Conservation (phyloP, 1,284 basidiomycete species). For the Ceratobasidium sp. region DNA sequence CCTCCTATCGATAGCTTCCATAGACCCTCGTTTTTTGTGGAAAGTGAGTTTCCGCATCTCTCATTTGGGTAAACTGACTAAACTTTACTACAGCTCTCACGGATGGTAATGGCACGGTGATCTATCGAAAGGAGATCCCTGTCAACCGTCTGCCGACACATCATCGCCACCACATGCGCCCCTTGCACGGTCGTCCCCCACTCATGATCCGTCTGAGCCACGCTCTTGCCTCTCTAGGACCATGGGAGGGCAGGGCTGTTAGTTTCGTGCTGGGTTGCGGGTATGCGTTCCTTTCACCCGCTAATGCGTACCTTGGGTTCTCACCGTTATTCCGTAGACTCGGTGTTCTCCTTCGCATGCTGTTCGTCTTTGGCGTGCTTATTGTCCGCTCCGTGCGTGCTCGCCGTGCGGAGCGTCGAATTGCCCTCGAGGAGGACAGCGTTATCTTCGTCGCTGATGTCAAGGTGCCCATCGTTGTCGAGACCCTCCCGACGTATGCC, state of each 20-base stretch:
- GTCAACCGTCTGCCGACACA: slow-evolving; percentile 46
- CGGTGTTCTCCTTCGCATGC: slow-evolving; percentile 78
- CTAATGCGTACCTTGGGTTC: slow-evolving; percentile 15
- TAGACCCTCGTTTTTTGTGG: not conserved
- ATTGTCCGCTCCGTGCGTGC: slow-evolving; percentile 67
- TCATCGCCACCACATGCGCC: slow-evolving; percentile 48
- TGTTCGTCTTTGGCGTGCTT: slow-evolving; percentile 74
- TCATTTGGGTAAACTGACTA: slow-evolving; percentile 28
- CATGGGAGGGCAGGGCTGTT: slow-evolving; percentile 80
- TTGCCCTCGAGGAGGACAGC: slow-evolving; percentile 20
- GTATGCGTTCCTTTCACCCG: slow-evolving; percentile 55
- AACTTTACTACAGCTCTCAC: not conserved
- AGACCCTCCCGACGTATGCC: slow-evolving; percentile 24
- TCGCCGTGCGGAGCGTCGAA: slow-evolving; percentile 55
- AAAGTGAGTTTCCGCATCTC: slow-evolving; percentile 24
- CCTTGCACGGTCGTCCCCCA: slow-evolving; percentile 48
- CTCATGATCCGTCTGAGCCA: slow-evolving; percentile 70
- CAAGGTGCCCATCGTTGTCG: slow-evolving; percentile 29
- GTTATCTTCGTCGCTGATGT: slow-evolving; percentile 29
- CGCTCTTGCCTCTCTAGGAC: slow-evolving; percentile 74
- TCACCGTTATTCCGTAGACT: slow-evolving; percentile 64
- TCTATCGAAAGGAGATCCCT: not conserved
- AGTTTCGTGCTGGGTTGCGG: slow-evolving; percentile 74
- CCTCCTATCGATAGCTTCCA: slow-evolving; percentile 56
- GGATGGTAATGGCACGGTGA: not conserved